Base-by-base conservation (phyloP, 202 grass and related monocot genomes). In the Cymbopogon flexuosus region DNA sequence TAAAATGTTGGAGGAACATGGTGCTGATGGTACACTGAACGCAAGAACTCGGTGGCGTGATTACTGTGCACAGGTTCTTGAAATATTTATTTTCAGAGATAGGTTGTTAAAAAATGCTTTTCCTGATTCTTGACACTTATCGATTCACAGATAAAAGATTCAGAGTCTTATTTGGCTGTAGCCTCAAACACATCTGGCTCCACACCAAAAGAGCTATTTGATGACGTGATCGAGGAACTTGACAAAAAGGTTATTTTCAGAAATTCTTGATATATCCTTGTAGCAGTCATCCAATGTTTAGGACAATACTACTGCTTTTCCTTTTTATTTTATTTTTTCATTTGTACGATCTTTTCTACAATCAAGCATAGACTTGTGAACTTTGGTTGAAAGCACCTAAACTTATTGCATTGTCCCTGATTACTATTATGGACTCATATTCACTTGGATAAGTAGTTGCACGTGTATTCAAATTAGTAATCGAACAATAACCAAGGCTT, bases 11-110 rank as follows among this genome's bases (percentile, higher is more conserved):
- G 92, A 93, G 86, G 92, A 88, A 72, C 92, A 99, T 84, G 81
- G 87, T 49, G 73, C 87, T 86, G 62, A 84, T 71, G 90, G 92
- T 57, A 79, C 85, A 78, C 82, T 99, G 84, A 90, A 83, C 39
- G 90, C 96, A 88, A 95, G 82, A 90, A 99, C 92, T 73, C 87
- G 88, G 10, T 99, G 96, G 96, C 92, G 87, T 66, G 90, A 93
- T 76, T 99, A 99, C 72, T 90, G 84, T 79, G 47, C 71, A 69
- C 92, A 93, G 87, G 96, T 99, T 83, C 31, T 62, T 87, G 71
- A 62, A 64, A 78, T 75, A 23, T 65, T 85, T 15, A 67, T 66
- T 80, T 88, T 63, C 2, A 11, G 10, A 39, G 56, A 34, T 35
- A 41, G 18, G 10, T n/a, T 41, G 10, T 61, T 51, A 39, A 39